phyloP scores from a whole-genome alignment of 78 protist genomes.

The Polysphondylium violaceum region DNA sequence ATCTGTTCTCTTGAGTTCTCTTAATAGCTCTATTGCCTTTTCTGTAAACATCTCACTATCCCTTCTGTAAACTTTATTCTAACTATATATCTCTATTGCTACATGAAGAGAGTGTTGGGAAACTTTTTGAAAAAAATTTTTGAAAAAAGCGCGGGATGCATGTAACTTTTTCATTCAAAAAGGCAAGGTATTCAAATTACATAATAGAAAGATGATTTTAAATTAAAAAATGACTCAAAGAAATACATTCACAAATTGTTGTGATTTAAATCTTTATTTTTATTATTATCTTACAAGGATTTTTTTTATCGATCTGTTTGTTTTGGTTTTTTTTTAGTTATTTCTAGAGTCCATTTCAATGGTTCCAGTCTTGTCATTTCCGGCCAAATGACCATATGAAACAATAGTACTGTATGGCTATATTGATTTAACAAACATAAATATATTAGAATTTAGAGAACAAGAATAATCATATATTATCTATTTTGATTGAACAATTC shows the following conservation, averaged over 20 bases:
- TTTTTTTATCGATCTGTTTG: too few species aligned
- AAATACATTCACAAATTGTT: too few species aligned
- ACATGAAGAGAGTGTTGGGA: too few species aligned
- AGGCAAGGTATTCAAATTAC: neutral
- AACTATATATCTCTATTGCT: too few species aligned
- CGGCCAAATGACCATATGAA: neutral
- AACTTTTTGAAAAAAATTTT: neutral
- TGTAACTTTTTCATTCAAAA: too few species aligned
- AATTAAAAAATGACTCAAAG: neutral
- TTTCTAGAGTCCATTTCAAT: constrained; percentile 21
- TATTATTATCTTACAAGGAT: too few species aligned
- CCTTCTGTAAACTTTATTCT: too few species aligned
- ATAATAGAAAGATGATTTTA: neutral
- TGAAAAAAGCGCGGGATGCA: neutral
- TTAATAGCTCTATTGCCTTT: constrained; percentile 47
- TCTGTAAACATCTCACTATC: constrained; percentile 47
- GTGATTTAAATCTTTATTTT: too few species aligned
- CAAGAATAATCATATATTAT: neutral
- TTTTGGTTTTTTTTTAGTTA: constrained; percentile 1
- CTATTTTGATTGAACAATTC: neutral
- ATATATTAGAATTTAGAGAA: neutral
- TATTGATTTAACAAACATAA: neutral
- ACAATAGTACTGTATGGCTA: constrained; percentile 1
- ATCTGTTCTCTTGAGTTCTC: constrained; percentile 35
- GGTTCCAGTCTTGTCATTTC: neutral